Conservation (phyloP, 441 rosid species). For the Theobroma grandiflorum region DNA sequence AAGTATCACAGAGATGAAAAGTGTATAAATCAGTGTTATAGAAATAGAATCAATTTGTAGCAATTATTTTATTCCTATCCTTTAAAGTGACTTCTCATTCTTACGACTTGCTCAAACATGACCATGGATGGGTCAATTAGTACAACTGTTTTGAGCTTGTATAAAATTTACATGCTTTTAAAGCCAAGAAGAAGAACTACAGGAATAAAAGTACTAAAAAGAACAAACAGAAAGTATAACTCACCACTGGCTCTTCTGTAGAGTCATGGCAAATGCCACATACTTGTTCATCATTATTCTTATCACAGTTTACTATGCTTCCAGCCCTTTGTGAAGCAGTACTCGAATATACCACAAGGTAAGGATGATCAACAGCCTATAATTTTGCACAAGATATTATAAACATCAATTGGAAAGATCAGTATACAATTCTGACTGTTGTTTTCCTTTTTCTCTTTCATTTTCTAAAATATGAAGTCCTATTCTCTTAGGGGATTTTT, state of each 20-base stretch:
- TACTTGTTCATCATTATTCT: slow-evolving; percentile 54
- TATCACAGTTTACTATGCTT: slow-evolving; percentile 37
- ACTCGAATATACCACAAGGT: slow-evolving; percentile 87
- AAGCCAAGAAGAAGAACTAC: slow-evolving; percentile 6
- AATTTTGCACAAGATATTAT: slow-evolving; percentile 37
- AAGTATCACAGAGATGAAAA: neutral
- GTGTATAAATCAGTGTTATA: neutral
- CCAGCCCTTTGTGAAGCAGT: slow-evolving; percentile 56
- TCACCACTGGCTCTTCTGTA: slow-evolving; percentile 82
- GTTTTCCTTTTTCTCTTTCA: neutral
- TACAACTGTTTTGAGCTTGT: neutral
- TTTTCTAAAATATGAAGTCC: slow-evolving; percentile 3
- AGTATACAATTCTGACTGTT: neutral
- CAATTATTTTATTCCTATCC: neutral
- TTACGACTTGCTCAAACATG: neutral
- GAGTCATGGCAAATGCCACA: slow-evolving; percentile 88
- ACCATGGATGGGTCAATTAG: neutral
- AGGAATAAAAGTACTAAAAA: slow-evolving; percentile 19
- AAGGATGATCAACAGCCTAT: slow-evolving; percentile 99
- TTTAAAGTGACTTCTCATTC: neutral
- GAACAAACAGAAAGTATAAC: slow-evolving; percentile 32
- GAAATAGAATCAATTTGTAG: neutral
- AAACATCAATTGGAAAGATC: slow-evolving; percentile 8
- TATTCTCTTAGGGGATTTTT: neutral
- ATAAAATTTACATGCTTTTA: neutral